These are phyloP conservation scores for Afroboletus lepidellus DNA, from an alignment of 1,284 basidiomycete genomes.

Conservation along the genomic window DNA sequence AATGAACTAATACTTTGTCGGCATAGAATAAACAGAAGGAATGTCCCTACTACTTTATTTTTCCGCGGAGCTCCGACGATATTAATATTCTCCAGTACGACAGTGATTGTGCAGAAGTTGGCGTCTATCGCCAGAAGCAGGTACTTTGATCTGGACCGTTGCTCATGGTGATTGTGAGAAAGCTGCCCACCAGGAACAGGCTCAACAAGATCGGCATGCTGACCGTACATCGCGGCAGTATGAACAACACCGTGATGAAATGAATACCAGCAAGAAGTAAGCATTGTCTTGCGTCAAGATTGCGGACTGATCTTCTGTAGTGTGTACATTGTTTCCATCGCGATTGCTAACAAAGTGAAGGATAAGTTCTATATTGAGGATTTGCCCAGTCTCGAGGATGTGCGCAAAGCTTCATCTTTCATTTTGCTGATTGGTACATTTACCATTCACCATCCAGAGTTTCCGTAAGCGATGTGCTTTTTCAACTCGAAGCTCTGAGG, in stretches of 20 bases:
- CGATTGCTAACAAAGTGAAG: constrained; percentile 66
- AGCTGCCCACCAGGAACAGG: constrained; percentile 48
- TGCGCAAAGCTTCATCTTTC: constrained; percentile 38
- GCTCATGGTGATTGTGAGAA: constrained; percentile 1
- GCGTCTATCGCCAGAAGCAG: constrained; percentile 73
- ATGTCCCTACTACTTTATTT: constrained; percentile 2
- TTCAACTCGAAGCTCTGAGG: not conserved
- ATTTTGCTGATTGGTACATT: constrained; percentile 2
- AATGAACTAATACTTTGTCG: constrained; percentile 10
- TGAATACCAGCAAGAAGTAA: constrained; percentile 81
- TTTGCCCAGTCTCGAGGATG: constrained; percentile 68
- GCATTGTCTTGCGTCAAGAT: constrained; percentile 12
- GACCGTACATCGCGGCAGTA: constrained; percentile 70
- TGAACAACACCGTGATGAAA: constrained; percentile 71
- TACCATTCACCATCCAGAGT: constrained; percentile 43
- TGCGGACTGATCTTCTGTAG: constrained; percentile 36
- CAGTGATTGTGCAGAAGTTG: constrained; percentile 70
- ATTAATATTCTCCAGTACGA: constrained; percentile 56
- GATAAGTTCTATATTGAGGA: constrained; percentile 67
- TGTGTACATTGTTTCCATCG: constrained; percentile 67
- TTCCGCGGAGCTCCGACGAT: not conserved
- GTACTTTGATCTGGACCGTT: constrained; percentile 34
- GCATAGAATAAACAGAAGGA: constrained; percentile 73
- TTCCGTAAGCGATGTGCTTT: constrained; percentile 52
- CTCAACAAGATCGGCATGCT: constrained; percentile 71